Conservation (phyloP, 1,139 yeast genomes). For the Hemisphaericaspora subhashii region DNA sequence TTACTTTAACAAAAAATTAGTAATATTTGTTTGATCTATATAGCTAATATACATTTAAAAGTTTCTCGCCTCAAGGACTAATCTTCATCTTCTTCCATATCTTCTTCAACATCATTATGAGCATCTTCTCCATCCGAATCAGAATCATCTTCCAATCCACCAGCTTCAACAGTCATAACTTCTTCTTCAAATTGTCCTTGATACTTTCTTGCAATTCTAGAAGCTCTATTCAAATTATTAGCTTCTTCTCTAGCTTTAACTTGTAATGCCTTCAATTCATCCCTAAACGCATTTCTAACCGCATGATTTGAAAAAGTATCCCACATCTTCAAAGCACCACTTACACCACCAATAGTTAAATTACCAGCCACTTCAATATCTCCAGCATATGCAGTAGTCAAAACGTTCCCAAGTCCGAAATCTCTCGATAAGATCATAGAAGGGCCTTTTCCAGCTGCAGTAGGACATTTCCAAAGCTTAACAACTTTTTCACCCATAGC, state of each 20-base stretch:
- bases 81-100: constrained; percentile 9
- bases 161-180: constrained; percentile 61
- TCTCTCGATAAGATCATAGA: constrained; percentile 90
- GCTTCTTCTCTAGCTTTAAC: constrained; percentile 59
- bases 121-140: constrained; percentile 54
- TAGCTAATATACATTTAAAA: too few relatives aligned
- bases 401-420: constrained; percentile 92
- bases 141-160: constrained; percentile 57
- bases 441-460: constrained; percentile 54
- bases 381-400: constrained; percentile 79
- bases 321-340: constrained; percentile 86
- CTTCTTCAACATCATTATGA: constrained; percentile 16
- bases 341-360: constrained; percentile 84
- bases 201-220: constrained; percentile 75
- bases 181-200: constrained; percentile 49
- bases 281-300: constrained; percentile 68
- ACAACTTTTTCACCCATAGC: constrained; percentile 89
- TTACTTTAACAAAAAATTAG: not conserved
- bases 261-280: constrained; percentile 56
- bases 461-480: constrained; percentile 82
- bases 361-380: constrained; percentile 87
- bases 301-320: constrained; percentile 82
- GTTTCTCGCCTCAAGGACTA: too few relatives aligned
- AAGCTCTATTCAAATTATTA: constrained; percentile 52
- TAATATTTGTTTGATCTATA: too few relatives aligned